Base-by-base conservation (phyloP, 768 basidiomycete genomes). In the Tephrocybe rancida region DNA sequence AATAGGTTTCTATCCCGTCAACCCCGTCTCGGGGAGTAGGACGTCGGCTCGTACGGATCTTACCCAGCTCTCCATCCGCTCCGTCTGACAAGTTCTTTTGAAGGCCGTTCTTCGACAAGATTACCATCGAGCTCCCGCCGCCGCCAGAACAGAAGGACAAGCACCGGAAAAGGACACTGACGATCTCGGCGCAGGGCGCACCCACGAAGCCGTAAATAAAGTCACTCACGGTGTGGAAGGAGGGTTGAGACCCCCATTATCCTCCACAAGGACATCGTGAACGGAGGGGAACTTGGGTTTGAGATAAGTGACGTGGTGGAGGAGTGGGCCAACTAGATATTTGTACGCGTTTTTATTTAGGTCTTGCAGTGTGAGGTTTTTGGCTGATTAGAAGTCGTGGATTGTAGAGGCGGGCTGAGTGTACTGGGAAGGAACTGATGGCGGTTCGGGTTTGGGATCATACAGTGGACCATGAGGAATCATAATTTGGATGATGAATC, bases 1-100 rank as follows among this genome's bases (percentile, higher is more conserved):
- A 0, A 76, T 94, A 67, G 90, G 91, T 1, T 89, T 93, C 67
- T 93, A 93, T 60, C 90, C 89, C 32, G 89, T 92, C 35, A 87
- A 92, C 63, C 91, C 91, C 0, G 87, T 87, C 0, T 88, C 86
- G 0, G 84, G 2, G 81, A 83, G 61, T 93, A 92, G 55, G 74
- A 91, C 51, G 74, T 94, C 42, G 91, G 90, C 57, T 83, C 84
- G 88, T 87, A 63, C 39, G 79, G 75, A 11, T 14, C 27, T 50
- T 35, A 6, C 18, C 3, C 35, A 43, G 10, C 13, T 11, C 35
- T 22, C 48, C 18, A 34, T 16, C 18, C 18, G 24, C 18, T 37
- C n/a, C n/a, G 13, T 18, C 6, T 5, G 8, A 13, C 27, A 30
- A n/a, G 46, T 21, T 13, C 13, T 32, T 19, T 7, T 43, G 7